These are phyloP conservation scores for Plenodomus tracheiphilus DNA, from an alignment of 2,329 filamentous ascomycete species.

Conservation along the genomic window DNA sequence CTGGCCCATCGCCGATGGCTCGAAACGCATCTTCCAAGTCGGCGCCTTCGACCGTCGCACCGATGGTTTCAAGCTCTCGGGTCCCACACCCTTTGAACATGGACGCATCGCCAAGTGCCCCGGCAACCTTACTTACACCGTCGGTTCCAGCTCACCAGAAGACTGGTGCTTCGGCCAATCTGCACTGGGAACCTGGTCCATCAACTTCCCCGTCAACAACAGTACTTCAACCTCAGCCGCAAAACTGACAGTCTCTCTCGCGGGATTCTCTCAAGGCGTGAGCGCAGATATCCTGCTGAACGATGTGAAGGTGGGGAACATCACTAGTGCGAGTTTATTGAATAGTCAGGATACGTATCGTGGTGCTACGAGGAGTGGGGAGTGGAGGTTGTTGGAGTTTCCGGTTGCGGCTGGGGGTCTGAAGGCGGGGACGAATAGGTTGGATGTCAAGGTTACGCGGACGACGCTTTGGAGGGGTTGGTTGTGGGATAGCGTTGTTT, in stretches of 20 bases:
- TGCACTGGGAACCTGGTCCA: slow-evolving; percentile 35
- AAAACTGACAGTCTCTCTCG: slow-evolving; percentile 50
- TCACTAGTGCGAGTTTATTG: slow-evolving; percentile 42
- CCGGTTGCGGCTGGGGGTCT: slow-evolving; percentile 33
- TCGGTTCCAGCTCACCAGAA: slow-evolving; percentile 38
- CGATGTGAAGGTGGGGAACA: slow-evolving; percentile 45
- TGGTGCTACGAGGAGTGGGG: slow-evolving; percentile 52
- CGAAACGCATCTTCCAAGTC: slow-evolving; percentile 53
- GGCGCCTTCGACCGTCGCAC: slow-evolving; percentile 54
- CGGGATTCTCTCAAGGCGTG: slow-evolving; percentile 50
- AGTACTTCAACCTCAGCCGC: slow-evolving; percentile 24
- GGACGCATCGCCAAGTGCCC: slow-evolving; percentile 51
- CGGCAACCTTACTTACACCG: slow-evolving; percentile 50
- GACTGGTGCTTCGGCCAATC: slow-evolving; percentile 59
- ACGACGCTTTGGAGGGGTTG: slow-evolving; percentile 47
- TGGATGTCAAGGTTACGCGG: slow-evolving; percentile 45
- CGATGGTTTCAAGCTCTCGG: slow-evolving; percentile 49
- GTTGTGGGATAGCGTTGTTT: slow-evolving; percentile 48
- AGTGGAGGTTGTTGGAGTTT: slow-evolving; percentile 54
- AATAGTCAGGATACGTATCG: slow-evolving; percentile 55
- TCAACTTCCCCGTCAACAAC: slow-evolving; percentile 38
- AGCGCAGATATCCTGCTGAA: slow-evolving; percentile 50
- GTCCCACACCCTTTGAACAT: slow-evolving; percentile 51
- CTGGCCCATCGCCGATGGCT: slow-evolving; percentile 46
- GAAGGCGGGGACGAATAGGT: slow-evolving; percentile 38